These are phyloP conservation scores for Plasmopara muralis DNA, from an alignment of 352 stramenopile genomes.

Conservation along the genomic window DNA sequence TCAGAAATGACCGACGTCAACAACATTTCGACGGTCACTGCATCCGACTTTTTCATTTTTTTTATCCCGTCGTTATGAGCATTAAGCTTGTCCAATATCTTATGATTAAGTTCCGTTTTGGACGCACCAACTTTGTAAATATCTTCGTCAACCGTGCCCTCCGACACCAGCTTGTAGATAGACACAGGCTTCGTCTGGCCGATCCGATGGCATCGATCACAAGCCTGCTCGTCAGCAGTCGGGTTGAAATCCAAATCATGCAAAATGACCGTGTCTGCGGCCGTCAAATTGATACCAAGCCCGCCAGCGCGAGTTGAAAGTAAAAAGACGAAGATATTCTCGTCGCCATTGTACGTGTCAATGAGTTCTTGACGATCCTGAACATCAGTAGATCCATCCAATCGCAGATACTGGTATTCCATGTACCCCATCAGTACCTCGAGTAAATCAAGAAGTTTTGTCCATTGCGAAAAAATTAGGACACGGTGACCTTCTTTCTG, in stretches of 20 bases:
- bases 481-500: slow-evolving; percentile 87
- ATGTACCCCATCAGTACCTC: slow-evolving; percentile 78
- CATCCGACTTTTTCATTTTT: slow-evolving; percentile 24
- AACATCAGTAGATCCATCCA: slow-evolving; percentile 77
- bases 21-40: slow-evolving; percentile 74
- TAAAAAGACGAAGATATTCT: slow-evolving; percentile 94
- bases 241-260: slow-evolving; percentile 87
- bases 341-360: slow-evolving; percentile 86
- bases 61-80: slow-evolving; percentile 34
- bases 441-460: slow-evolving; percentile 92
- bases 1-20: slow-evolving; percentile 68
- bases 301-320: slow-evolving; percentile 95
- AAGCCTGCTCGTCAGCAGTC: slow-evolving; percentile 79
- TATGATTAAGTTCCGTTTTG: slow-evolving; percentile 85
- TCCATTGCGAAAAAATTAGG: slow-evolving; percentile 97
- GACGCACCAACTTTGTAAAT: slow-evolving; percentile 83
- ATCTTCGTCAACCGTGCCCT: slow-evolving; percentile 88
- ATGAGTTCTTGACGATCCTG: slow-evolving; percentile 73
- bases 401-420: slow-evolving; percentile 65
- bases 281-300: slow-evolving; percentile 97
- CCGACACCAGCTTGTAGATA: slow-evolving; percentile 91
- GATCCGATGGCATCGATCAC: slow-evolving; percentile 87
- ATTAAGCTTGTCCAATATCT: slow-evolving; percentile 79
- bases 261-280: slow-evolving; percentile 85
- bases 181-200: slow-evolving; percentile 84